Conservation (phyloP, 2,329 filamentous ascomycete species). For the Phoma sp. region DNA sequence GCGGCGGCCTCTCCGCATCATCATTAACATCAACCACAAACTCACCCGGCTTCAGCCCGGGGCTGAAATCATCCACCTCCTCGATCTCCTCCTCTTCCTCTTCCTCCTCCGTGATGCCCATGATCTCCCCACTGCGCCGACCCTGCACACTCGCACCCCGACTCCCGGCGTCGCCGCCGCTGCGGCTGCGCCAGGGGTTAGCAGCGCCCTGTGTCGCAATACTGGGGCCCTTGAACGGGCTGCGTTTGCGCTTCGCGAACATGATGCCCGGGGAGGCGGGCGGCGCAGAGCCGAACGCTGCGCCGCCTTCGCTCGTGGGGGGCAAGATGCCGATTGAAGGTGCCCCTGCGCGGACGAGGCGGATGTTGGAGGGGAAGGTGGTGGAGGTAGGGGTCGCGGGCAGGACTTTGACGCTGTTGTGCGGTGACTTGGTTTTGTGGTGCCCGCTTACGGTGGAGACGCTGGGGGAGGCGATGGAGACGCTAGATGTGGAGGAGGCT, state of each 20-base stretch:
- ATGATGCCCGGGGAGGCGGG: slow-evolving; percentile 67
- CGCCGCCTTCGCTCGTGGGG: slow-evolving; percentile 48
- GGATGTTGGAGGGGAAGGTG: slow-evolving; percentile 83
- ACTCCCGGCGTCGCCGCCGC: slow-evolving; percentile 16
- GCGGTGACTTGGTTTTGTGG: slow-evolving; percentile 70
- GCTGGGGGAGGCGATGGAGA: slow-evolving; percentile 62
- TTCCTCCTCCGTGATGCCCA: slow-evolving; percentile 59
- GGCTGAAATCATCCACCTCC: slow-evolving; percentile 65
- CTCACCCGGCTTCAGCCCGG: slow-evolving; percentile 49
- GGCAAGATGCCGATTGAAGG: slow-evolving; percentile 27
- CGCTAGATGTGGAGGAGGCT: slow-evolving; percentile 86
- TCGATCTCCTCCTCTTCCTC: slow-evolving; percentile 53
- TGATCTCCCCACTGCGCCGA: slow-evolving; percentile 73
- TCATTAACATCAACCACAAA: slow-evolving; percentile 22
- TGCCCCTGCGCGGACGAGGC: slow-evolving; percentile 69
- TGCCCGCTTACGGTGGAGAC: slow-evolving; percentile 60
- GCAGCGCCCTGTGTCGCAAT: slow-evolving; percentile 36
- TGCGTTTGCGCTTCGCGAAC: slow-evolving; percentile 82
- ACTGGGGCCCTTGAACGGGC: slow-evolving; percentile 81
- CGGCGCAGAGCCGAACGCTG: slow-evolving; percentile 59
- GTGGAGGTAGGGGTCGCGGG: slow-evolving; percentile 79
- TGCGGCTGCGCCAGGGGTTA: slow-evolving; percentile 44
- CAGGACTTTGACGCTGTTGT: slow-evolving; percentile 90
- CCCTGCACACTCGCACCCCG: slow-evolving; percentile 66
- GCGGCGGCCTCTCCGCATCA: slow-evolving; percentile 3